Conservation (phyloP, 2,329 filamentous ascomycete genomes). For the Sporothrix curviconia region DNA sequence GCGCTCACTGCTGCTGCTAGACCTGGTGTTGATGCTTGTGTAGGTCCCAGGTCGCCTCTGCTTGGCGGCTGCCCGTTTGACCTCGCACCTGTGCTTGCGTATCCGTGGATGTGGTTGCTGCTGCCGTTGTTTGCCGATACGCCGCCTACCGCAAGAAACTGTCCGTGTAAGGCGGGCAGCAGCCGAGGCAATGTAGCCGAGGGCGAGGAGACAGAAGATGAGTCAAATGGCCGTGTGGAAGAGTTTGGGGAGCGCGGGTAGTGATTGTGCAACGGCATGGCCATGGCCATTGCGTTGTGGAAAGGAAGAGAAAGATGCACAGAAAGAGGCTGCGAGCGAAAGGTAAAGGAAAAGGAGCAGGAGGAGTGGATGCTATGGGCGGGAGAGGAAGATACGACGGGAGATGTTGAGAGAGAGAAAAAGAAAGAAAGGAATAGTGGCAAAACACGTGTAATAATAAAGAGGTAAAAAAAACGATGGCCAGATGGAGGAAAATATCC, state of each 20-base stretch:
- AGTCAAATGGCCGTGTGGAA: slow-evolving; percentile 57
- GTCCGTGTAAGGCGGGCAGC: slow-evolving; percentile 33
- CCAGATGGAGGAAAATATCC: neutral
- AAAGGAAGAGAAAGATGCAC: neutral
- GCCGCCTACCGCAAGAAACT: slow-evolving; percentile 39
- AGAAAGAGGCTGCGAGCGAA: neutral
- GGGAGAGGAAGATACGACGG: neutral
- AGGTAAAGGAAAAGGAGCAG: neutral
- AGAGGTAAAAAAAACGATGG: neutral
- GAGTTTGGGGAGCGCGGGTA: slow-evolving; percentile 57
- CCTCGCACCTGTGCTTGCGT: neutral
- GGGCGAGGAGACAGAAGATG: slow-evolving; percentile 57
- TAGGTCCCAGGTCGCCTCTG: too few relatives aligned
- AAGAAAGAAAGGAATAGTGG: neutral
- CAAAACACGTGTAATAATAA: neutral
- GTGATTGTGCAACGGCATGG: slow-evolving; percentile 49
- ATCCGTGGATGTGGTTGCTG: neutral
- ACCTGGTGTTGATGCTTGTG: neutral
- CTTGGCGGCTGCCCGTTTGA: slow-evolving; percentile 1
- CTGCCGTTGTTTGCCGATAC: neutral
- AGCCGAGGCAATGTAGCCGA: slow-evolving; percentile 55
- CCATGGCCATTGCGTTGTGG: slow-evolving; percentile 36
- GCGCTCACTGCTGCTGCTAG: neutral
- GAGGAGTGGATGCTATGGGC: neutral
- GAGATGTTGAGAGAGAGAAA: neutral